These are phyloP conservation scores for Populus ilicifolia DNA, from an alignment of 345 rosid species.

Conservation along the genomic window DNA sequence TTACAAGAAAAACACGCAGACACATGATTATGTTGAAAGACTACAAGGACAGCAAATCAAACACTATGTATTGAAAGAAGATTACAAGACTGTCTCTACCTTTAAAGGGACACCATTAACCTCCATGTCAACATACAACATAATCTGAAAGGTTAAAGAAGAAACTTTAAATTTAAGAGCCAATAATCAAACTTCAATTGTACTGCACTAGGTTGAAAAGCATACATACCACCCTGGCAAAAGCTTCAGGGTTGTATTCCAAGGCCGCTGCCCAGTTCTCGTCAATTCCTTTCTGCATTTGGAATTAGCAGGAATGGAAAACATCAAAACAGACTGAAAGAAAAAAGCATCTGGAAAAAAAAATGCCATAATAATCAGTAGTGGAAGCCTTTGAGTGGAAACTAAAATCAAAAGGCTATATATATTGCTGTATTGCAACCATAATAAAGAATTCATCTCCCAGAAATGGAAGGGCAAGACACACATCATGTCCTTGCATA, in stretches of 20 bases:
- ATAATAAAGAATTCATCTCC: neutral
- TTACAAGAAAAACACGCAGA: neutral
- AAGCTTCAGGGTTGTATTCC: slow-evolving; percentile 95
- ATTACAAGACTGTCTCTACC: slow-evolving; percentile 43
- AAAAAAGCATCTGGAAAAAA: slow-evolving; percentile 2
- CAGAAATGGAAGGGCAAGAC: neutral
- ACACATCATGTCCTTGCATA: neutral
- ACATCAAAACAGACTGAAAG: neutral
- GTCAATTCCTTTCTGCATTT: slow-evolving; percentile 92
- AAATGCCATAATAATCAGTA: neutral
- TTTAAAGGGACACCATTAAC: slow-evolving; percentile 88
- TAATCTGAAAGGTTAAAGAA: slow-evolving; percentile 49
- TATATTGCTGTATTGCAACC: neutral
- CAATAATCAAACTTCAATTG: slow-evolving; percentile 4
- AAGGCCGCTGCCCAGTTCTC: slow-evolving; percentile 99
- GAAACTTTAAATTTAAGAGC: slow-evolving; percentile 10
- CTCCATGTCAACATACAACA: slow-evolving; percentile 98
- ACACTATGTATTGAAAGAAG: neutral
- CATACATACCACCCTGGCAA: slow-evolving; percentile 92
- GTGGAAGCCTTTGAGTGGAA: neutral
- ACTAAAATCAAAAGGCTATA: neutral
- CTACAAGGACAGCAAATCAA: neutral
- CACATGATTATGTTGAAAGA: neutral
- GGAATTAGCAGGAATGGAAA: slow-evolving; percentile 8
- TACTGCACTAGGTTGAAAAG: slow-evolving; percentile 11